phyloP scores from a whole-genome alignment of 805 yeast genomes.

The Metschnikowia drakensbergensis region DNA sequence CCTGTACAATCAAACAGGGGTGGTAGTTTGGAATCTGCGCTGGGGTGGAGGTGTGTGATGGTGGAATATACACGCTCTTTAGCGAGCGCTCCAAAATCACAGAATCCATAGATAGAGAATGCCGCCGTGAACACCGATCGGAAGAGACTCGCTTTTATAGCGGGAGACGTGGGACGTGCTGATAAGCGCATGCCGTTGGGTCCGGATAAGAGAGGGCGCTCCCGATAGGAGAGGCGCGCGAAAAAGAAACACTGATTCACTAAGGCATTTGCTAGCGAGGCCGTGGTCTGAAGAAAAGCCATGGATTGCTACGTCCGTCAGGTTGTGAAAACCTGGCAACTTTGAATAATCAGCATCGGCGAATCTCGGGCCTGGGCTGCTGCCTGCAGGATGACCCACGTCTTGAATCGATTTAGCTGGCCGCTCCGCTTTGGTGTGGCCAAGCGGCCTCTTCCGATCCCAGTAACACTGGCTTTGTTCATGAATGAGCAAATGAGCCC shows the following conservation, averaged over 20 bases:
- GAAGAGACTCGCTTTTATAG: not conserved
- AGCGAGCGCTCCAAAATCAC: slow-evolving; percentile 33
- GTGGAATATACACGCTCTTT: slow-evolving; percentile 48
- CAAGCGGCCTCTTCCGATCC: too few relatives aligned
- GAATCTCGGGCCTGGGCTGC: too few relatives aligned
- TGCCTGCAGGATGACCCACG: too few relatives aligned
- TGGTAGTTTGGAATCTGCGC: slow-evolving; percentile 46
- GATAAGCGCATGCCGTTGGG: slow-evolving; percentile 1
- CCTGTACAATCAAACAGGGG: slow-evolving; percentile 57
- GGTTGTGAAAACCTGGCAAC: too few relatives aligned
- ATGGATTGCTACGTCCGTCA: too few relatives aligned
- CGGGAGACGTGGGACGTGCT: not conserved
- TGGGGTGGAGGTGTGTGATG: slow-evolving; percentile 16
- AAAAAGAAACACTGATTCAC: not conserved
- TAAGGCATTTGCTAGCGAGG: slow-evolving; percentile 3
- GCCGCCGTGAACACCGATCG: not conserved
- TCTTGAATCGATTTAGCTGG: too few relatives aligned
- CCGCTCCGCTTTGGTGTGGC: too few relatives aligned
- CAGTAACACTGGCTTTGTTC: too few relatives aligned
- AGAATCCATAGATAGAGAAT: slow-evolving; percentile 37
- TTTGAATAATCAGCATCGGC: too few relatives aligned
- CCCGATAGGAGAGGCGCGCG: slow-evolving; percentile 1
- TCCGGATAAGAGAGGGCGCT: slow-evolving; percentile 2
- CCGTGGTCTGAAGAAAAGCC: not conserved
- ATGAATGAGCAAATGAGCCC: too few relatives aligned